Base-by-base conservation (phyloP, 257 asterid genomes). In the Coffea eugenioides region DNA sequence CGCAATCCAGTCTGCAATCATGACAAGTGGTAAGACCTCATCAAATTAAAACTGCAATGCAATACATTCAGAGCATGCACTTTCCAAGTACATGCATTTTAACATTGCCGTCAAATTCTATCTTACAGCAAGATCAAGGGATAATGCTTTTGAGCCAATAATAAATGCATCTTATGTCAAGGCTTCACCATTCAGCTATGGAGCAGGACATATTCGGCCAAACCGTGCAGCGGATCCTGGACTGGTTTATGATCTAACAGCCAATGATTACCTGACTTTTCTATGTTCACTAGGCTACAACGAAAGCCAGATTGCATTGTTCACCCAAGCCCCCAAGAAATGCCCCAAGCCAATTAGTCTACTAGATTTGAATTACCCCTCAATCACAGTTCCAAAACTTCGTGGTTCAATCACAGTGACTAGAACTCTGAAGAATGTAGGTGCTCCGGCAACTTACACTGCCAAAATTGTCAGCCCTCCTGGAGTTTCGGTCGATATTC, bases 221-320 rank as follows among this genome's bases (percentile, higher is more conserved):
- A 93, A 95, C 91, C 91, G 93, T 0, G 99, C 99, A 18, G 89
- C 90, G 97, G 93, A 95, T 76, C 98, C 99, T 7, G 99, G 99
- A 3, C 79, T 95, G 84, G 93, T 95, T 18, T 95, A 95, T 13
- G 99, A 95, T 81, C 76, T 89, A 52, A 51, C 87, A 0, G 51
- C 31, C 18, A 43, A 36, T 1, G 99, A 95, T 77, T 91, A 95
- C 90, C 80, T 95, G 62, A 65, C 78, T 77, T 91, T 92, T 81
- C 80, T 95, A 31, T 95, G 97, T 75, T 82, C 94, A 15, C 85
- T 88, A 21, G 96, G 97, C 69, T 89, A 86, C 82, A 92, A 90
- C 66, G 77, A 80, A 15, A 77, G 56, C 49, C 88, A 86, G 69
- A 79, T 95, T 45, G 46, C 69, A 15, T 36, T 81, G 13, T 87